Evolutionary conservation across 257 asterid species (phyloP), one percentile per base, ranked within the genome.

Genomic region (Eucommia ulmoides): DNA sequence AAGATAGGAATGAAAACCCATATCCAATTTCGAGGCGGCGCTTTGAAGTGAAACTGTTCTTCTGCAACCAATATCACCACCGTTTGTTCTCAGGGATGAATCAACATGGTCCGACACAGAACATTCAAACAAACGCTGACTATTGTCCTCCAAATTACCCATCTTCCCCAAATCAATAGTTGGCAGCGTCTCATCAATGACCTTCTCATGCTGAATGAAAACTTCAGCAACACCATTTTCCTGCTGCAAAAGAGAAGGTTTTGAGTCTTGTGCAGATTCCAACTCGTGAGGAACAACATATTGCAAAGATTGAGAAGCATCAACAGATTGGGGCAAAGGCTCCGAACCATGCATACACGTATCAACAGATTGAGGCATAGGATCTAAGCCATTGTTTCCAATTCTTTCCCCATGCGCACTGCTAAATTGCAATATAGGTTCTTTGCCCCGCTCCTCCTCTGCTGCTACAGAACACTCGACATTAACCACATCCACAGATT

Each of bases 1-100:
- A 50, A 86, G 74, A 72, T 72, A 62, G 56, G 62, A 66, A 49
- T 54, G 65, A 78, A 23, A 22, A 18, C 49, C 56, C 22, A 65
- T 45, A 73, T 54, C 2, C 86, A 79, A 63, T 74, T 74, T 14
- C 80, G 75, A 56, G 66, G 52, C 33, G 66, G 52, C 33, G 35
- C 59, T 60, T 19, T 58, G 72, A 69, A 49, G 56, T 15, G 74
- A 46, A 38, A 56, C 66, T 35, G 68, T 59, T 52, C 53, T 78
- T 58, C 62, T 62, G 65, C 65, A 42, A 54, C 61, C 57, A 56
- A 50, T 49, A 54, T 65, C 78, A 48, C 77, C 72, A 52, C 65
- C 75, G 48, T 53, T 58, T 52, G 65, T 80, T 53, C 58, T 67
- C 56, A 57, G 84, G 42, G 80, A 38, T 54, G 75, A 55, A 10